Evolutionary conservation across 1,139 yeast species (phyloP).

Genomic region (Hansenula sp.): DNA sequence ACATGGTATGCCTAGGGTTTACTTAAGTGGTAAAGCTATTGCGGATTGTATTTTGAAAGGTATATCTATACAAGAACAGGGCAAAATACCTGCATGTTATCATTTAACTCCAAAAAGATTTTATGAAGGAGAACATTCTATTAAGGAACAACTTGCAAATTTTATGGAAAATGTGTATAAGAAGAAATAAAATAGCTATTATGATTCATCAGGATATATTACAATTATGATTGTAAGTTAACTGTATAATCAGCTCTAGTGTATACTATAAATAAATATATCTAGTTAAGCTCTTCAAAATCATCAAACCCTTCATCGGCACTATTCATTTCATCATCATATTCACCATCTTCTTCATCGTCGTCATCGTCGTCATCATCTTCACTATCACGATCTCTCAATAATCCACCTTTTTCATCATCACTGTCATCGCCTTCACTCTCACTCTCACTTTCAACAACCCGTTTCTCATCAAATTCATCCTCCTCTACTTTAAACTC

Average conservation of each 20-base stretch:
- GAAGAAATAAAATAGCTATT: too few relatives aligned
- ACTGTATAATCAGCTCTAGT: too few relatives aligned
- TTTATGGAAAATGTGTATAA: too few relatives aligned
- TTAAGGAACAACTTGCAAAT: too few relatives aligned
- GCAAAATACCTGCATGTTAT: constrained; percentile 14
- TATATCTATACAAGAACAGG: constrained; percentile 10
- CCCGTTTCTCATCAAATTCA: constrained; percentile 3
- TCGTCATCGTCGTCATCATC: constrained; percentile 23
- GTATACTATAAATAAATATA: too few relatives aligned
- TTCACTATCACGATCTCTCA: constrained; percentile 4
- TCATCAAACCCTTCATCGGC: neutral
- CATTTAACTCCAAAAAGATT: constrained; percentile 14
- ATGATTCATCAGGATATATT: too few relatives aligned
- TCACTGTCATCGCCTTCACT: constrained; percentile 4
- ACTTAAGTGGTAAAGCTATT: constrained; percentile 17
- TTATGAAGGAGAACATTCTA: constrained; percentile 6
- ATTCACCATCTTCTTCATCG: constrained; percentile 26
- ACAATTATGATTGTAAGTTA: too few relatives aligned
- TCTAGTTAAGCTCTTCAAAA: too few relatives aligned
- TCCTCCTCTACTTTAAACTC: constrained; percentile 8
- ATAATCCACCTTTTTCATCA: constrained; percentile 1
- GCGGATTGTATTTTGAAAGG: constrained; percentile 11
- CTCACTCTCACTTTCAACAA: constrained; percentile 6
- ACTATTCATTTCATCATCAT: constrained; percentile 20
- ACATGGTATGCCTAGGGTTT: constrained; percentile 46